Evolutionary conservation across 1,139 yeast species (phyloP).

Genomic region (Saccharomycopsis crataegensis): DNA sequence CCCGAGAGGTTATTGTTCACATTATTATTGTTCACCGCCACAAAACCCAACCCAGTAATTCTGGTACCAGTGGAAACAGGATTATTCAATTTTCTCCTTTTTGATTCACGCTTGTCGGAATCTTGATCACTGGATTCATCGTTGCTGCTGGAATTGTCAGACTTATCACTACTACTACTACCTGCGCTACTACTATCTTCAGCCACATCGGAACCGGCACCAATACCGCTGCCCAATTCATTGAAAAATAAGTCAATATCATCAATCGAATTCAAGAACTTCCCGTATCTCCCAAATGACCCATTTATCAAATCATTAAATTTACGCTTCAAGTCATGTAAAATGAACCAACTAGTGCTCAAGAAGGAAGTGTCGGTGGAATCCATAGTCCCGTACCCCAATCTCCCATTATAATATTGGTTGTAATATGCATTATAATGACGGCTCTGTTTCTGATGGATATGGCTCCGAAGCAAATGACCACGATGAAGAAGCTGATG

Average conservation of each 20-base stretch:
- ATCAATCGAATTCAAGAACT: constrained; percentile 4
- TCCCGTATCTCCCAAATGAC: background rate
- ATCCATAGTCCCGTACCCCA: too few relatives aligned
- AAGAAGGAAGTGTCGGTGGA: constrained; percentile 7
- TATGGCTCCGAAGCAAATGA: too few relatives aligned
- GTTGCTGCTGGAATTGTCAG: background rate
- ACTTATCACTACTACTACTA: background rate
- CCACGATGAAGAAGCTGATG: too few relatives aligned
- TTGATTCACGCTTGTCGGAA: too few relatives aligned
- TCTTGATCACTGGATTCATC: too few relatives aligned
- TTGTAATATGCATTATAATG: background rate
- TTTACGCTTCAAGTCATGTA: constrained; percentile 5
- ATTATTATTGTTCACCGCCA: too few relatives aligned
- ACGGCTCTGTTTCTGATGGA: background rate
- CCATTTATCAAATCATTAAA: constrained; percentile 11
- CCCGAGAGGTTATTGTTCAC: too few relatives aligned
- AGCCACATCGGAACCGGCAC: background rate
- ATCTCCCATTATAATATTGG: background rate
- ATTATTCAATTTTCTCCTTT: background rate
- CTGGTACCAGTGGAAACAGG: too few relatives aligned
- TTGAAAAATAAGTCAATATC: background rate
- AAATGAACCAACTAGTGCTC: constrained; percentile 17
- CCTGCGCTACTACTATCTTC: background rate
- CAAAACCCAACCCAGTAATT: too few relatives aligned
- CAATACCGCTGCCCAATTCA: background rate